Base-by-base conservation (phyloP, 2,329 filamentous ascomycete species). In the Tothia fuscella region DNA sequence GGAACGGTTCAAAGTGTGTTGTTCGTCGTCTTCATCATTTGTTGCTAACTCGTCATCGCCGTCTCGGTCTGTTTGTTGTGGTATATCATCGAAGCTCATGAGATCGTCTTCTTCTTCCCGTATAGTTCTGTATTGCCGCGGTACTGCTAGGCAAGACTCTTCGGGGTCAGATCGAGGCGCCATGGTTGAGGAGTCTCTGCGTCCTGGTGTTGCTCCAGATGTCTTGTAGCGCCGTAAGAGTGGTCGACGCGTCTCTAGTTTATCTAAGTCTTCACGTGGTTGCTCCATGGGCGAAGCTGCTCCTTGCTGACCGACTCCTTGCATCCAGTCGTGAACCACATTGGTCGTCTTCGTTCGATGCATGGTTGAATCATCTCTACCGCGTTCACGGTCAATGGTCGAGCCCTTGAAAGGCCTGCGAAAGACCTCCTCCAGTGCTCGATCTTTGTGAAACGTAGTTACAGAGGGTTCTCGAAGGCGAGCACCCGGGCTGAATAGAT, bases 311-410 rank as follows among this genome's bases (percentile, higher is more conserved):
- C 70, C 72, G 53, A 78, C 71, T 16, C 62, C 64, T 46, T 87
- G 83, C 83, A 95, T 94, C 88, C 88, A 95, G 50, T 83, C 80
- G 21, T 82, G 79, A 39, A 95, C 87, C 0, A 85, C 83, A 45
- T 80, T 87, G 49, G 82, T 81, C 1, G 81, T 85, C 56, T 87
- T 81, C 28, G 76, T 74, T 46, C 78, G 72, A 42, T 25, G 12
- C 13, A 75, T 69, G 38, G 73, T 70, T 37, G 72, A 68, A 36
- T 75, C 71, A 2, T 37, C 72, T 78, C 14, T 73, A 70, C 41
- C 79, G 62, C 2, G 76, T 68, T 6, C 35, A 24, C 25, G 35
- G 17, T 37, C 35, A n/a, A n/a, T n/a, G 20, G 19, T 34, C 13
- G 29, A 31, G 46, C 80, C 79, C 34, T 56, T 58, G 21, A 82